A percentile compares a stretch with the other conserved stretches of the same genome.
phyloP scores from a whole-genome alignment of 768 basidiomycete genomes.

The Auriculariales sp. region DNA sequence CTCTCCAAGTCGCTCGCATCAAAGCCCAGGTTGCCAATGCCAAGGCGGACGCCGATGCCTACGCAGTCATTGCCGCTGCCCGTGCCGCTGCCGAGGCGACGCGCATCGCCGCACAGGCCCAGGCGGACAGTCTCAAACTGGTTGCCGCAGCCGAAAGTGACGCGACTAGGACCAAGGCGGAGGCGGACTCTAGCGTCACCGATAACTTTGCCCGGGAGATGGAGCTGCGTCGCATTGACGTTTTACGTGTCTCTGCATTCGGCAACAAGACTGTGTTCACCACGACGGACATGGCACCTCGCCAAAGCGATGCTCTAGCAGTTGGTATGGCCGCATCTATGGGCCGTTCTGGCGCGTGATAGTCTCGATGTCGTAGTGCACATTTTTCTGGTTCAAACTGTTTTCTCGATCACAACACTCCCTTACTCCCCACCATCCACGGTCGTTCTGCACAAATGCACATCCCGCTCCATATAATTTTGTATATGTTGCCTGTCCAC shows the following conservation, averaged over 20 bases:
- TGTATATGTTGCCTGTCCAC: too few species aligned
- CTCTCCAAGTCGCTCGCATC: slow-evolving; percentile 61
- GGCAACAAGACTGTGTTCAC: slow-evolving; percentile 58
- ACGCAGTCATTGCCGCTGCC: slow-evolving; percentile 56
- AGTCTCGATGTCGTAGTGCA: background rate
- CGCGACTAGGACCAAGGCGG: slow-evolving; percentile 47
- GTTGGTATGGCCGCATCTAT: slow-evolving; percentile 57
- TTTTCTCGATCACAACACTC: too few species aligned
- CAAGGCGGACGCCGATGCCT: slow-evolving; percentile 63
- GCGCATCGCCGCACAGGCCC: slow-evolving; percentile 60
- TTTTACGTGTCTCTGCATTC: slow-evolving; percentile 46
- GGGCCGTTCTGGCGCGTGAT: slow-evolving; percentile 20
- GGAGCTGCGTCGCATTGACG: slow-evolving; percentile 53
- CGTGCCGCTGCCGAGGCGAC: slow-evolving; percentile 53
- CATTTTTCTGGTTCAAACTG: background rate
- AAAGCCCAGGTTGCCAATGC: slow-evolving; percentile 52
- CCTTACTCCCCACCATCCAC: too few species aligned
- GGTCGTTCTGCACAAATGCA: too few species aligned
- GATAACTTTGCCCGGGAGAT: slow-evolving; percentile 66
- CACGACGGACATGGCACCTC: slow-evolving; percentile 38
- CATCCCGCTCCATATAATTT: too few species aligned
- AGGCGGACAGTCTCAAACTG: slow-evolving; percentile 64
- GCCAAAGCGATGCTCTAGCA: slow-evolving; percentile 48
- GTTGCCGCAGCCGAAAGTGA: slow-evolving; percentile 62
- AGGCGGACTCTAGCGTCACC: slow-evolving; percentile 43